Conservation (phyloP, 2,329 filamentous ascomycete species). For the Tetracladium maxilliforme region DNA sequence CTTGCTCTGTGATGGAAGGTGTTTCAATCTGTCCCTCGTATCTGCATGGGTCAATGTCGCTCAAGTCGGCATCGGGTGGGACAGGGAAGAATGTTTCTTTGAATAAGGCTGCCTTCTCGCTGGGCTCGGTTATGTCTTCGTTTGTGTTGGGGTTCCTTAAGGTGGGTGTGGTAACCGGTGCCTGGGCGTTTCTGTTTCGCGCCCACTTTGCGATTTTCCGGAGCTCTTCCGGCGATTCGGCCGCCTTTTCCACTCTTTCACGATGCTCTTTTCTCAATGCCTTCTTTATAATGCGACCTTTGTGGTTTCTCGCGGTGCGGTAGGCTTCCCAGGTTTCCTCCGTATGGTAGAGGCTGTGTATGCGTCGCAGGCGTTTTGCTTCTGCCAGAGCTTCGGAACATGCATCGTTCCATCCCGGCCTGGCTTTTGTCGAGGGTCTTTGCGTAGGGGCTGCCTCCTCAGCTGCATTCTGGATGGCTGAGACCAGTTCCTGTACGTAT, state of each 20-base stretch:
- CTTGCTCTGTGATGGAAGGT: slow-evolving; percentile 5
- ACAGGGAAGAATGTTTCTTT: slow-evolving; percentile 2
- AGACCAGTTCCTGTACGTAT: too few species aligned
- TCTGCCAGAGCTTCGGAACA: too few species aligned
- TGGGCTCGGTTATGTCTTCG: background rate
- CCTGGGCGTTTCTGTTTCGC: slow-evolving; percentile 4
- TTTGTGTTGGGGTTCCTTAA: too few species aligned
- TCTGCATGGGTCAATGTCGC: slow-evolving; percentile 4
- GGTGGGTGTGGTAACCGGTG: too few species aligned
- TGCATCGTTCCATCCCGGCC: too few species aligned
- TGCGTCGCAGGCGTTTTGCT: background rate
- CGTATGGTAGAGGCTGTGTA: slow-evolving; percentile 2
- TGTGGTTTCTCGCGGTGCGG: too few species aligned
- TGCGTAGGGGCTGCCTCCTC: too few species aligned
- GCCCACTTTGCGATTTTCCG: slow-evolving; percentile 5
- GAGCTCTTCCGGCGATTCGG: too few species aligned
- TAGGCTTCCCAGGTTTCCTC: too few species aligned
- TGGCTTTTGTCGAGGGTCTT: too few species aligned
- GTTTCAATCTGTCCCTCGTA: slow-evolving; percentile 3
- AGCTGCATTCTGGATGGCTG: too few species aligned
- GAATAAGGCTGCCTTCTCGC: slow-evolving; percentile 2
- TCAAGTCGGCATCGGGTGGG: slow-evolving; percentile 5
- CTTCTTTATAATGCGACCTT: slow-evolving; percentile 2
- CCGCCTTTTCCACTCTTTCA: slow-evolving; percentile 4
- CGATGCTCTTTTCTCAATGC: slow-evolving; percentile 1